Conservation (phyloP, 2,329 filamentous ascomycete genomes). For the Penicillium glabrum region DNA sequence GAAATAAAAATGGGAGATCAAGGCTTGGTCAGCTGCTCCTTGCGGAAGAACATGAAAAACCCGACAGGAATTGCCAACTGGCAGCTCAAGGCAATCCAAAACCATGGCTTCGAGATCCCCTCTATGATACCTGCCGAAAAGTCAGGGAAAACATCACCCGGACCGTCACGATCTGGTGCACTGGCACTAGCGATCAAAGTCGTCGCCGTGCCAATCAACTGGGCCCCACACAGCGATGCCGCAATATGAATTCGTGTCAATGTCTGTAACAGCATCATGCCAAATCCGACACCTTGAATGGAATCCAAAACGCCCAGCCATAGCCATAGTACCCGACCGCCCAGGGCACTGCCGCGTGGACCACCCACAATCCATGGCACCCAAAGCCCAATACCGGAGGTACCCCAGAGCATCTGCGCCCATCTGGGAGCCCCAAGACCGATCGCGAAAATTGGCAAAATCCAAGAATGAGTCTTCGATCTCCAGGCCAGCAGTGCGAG, state of each 20-base stretch:
- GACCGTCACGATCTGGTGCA: slow-evolving; percentile 61
- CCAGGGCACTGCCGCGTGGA: slow-evolving; percentile 54
- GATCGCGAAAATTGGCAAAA: slow-evolving; percentile 66
- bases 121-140: slow-evolving; percentile 50
- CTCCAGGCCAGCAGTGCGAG: slow-evolving; percentile 53
- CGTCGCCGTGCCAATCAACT: slow-evolving; percentile 61
- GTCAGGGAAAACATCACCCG: slow-evolving; percentile 63
- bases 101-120: slow-evolving; percentile 53
- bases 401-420: slow-evolving; percentile 67
- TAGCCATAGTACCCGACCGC: slow-evolving; percentile 61
- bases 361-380: slow-evolving; percentile 60
- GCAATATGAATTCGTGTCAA: slow-evolving; percentile 64
- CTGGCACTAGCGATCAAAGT: slow-evolving; percentile 63
- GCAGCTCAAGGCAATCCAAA: slow-evolving; percentile 61
- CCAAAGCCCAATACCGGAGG: slow-evolving; percentile 60
- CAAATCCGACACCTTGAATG: slow-evolving; percentile 65
- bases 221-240: slow-evolving; percentile 59
- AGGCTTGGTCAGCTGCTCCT: slow-evolving; percentile 46
- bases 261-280: slow-evolving; percentile 67
- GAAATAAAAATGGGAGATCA: slow-evolving; percentile 16
- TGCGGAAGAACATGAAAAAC: slow-evolving; percentile 46
- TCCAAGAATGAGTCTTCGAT: slow-evolving; percentile 63
- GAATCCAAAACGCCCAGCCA: slow-evolving; percentile 67
- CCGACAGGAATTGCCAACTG: slow-evolving; percentile 51
- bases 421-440: slow-evolving; percentile 65